These are phyloP conservation scores for Colletotrichum aenigma DNA, from an alignment of 2,329 filamentous ascomycete species.

Conservation along the genomic window DNA sequence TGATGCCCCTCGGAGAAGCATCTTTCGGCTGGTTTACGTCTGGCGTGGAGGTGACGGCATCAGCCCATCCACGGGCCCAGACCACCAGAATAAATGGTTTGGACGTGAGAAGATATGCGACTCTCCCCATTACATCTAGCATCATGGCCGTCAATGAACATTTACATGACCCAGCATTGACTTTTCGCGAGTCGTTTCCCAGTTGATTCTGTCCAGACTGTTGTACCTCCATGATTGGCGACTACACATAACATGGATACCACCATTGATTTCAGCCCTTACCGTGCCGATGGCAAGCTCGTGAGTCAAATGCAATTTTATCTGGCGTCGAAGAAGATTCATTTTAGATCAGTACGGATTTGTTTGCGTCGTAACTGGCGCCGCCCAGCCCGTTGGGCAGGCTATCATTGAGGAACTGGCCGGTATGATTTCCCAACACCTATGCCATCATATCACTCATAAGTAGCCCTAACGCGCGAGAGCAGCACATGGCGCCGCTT, in stretches of 20 bases:
- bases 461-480: not conserved
- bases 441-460: not conserved
- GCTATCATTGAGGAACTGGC: conserved; percentile 66
- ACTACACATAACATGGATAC: conserved; percentile 27
- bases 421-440: conserved; percentile 34
- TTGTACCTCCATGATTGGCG: not conserved
- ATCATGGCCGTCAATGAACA: not conserved
- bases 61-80: not conserved
- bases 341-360: conserved; percentile 60
- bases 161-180: not conserved
- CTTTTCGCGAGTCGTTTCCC: not conserved
- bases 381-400: conserved; percentile 63
- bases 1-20: conserved; percentile 21
- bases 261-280: conserved; percentile 59
- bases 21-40: not conserved
- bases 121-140: not conserved
- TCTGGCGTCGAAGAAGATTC: not conserved
- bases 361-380: conserved; percentile 67
- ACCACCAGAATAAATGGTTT: not conserved
- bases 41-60: conserved; percentile 15
- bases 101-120: not conserved
- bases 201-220: not conserved
- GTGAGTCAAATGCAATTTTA: conserved; percentile 34
- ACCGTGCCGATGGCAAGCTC: conserved; percentile 61
- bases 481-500: conserved; percentile 66